phyloP scores from a whole-genome alignment of 805 yeast species.

The Suhomyces vadensis region DNA sequence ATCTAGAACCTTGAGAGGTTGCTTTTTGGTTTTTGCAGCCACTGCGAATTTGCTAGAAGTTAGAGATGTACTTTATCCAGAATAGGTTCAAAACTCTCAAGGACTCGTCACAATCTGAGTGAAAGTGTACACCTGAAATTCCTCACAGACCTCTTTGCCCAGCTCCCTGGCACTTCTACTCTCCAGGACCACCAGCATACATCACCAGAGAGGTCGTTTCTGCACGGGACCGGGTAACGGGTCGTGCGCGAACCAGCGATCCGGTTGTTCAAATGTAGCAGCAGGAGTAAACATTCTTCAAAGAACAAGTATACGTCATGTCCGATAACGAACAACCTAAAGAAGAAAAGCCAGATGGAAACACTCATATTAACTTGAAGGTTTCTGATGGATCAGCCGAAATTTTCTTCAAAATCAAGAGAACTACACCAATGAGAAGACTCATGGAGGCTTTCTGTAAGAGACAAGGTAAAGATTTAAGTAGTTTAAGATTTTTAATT shows the following conservation, averaged over 20 bases:
- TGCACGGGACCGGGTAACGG: not conserved
- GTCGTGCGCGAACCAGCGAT: constrained; percentile 1
- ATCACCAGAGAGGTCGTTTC: too few species aligned
- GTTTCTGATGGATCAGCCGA: constrained; percentile 94
- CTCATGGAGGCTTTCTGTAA: constrained; percentile 98
- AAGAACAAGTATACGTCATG: constrained; percentile 13
- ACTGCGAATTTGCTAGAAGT: too few species aligned
- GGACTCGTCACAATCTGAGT: too few species aligned
- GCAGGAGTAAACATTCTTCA: constrained; percentile 1
- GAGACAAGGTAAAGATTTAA: constrained; percentile 89
- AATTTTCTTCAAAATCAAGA: constrained; percentile 92
- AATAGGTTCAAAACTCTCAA: too few species aligned
- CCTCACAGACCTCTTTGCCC: too few species aligned
- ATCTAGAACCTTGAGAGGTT: too few species aligned
- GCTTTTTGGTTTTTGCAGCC: too few species aligned
- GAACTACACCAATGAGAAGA: constrained; percentile 87
- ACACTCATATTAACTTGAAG: constrained; percentile 85
- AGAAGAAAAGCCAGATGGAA: constrained; percentile 47
- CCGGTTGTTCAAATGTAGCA: not conserved
- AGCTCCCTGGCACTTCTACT: not conserved
- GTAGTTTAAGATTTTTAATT: constrained; percentile 80
- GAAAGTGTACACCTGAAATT: too few species aligned
- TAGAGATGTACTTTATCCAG: too few species aligned
- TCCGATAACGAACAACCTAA: constrained; percentile 30
- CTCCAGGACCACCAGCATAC: not conserved